Conservation (phyloP, 768 basidiomycete genomes). For the Dictyophora rubrovolvata region DNA sequence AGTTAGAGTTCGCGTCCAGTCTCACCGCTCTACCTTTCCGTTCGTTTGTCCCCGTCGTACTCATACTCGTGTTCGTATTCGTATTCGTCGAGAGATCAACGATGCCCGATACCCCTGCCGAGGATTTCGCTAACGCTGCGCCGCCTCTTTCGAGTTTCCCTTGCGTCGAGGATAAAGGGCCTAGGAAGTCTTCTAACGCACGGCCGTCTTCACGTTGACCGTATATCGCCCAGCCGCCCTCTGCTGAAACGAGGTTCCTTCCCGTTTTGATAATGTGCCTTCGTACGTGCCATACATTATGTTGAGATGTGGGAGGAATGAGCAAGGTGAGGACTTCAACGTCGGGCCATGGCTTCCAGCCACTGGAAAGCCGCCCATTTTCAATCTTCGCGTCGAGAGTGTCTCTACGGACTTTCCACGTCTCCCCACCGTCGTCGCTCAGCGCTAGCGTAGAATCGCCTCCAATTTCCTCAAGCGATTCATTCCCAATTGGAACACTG, state of each 20-base stretch:
- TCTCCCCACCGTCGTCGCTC: slow-evolving; percentile 60
- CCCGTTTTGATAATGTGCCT: slow-evolving; percentile 51
- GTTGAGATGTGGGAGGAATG: slow-evolving; percentile 43
- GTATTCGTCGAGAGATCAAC: slow-evolving; percentile 29
- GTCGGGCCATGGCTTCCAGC: slow-evolving; percentile 69
- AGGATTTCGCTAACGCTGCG: slow-evolving; percentile 43
- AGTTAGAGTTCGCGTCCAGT: slow-evolving; percentile 63
- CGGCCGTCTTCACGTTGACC: slow-evolving; percentile 54
- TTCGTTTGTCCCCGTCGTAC: too few species aligned
- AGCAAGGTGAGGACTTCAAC: slow-evolving; percentile 70
- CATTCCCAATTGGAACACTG: slow-evolving; percentile 57
- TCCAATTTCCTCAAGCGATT: slow-evolving; percentile 60
- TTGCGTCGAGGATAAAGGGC: slow-evolving; percentile 19
- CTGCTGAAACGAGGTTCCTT: slow-evolving; percentile 45
- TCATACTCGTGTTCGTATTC: too few species aligned
- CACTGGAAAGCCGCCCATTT: slow-evolving; percentile 44
- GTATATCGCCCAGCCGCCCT: slow-evolving; percentile 64
- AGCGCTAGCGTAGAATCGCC: slow-evolving; percentile 64
- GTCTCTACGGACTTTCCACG: slow-evolving; percentile 58
- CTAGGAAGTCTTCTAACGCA: slow-evolving; percentile 38
- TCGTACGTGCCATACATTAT: slow-evolving; percentile 59
- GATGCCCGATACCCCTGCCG: slow-evolving; percentile 55
- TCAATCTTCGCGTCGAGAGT: slow-evolving; percentile 49
- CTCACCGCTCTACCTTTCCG: slow-evolving; percentile 39
- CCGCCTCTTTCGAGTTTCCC: slow-evolving; percentile 40